Percentiles rank a stretch among this genome's conserved stretches.
Conservation (phyloP, 116 monocot species). For the Trichopus zeylanicus region DNA sequence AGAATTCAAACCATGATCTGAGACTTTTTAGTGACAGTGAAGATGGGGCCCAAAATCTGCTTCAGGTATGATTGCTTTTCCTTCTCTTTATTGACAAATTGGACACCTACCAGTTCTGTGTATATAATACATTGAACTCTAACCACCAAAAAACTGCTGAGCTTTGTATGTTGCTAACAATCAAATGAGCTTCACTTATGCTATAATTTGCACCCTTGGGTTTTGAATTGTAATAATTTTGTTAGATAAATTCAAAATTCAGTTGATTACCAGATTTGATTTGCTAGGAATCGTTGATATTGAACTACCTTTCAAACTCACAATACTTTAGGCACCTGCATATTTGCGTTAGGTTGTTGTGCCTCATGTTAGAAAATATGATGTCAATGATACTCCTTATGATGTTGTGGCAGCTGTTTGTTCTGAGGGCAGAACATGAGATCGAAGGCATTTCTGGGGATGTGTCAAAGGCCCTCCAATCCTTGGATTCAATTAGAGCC, state of each 20-base stretch:
- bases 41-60: constrained; percentile 67
- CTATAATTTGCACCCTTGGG: too few species aligned
- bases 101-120: not conserved
- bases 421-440: constrained; percentile 74
- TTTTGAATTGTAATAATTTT: too few species aligned
- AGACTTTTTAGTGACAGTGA: constrained; percentile 67
- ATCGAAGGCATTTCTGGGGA: constrained; percentile 37
- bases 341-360: too few species aligned
- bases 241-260: too few species aligned
- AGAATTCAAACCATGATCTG: constrained; percentile 65
- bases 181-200: too few species aligned
- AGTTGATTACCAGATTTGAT: too few species aligned
- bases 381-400: not conserved
- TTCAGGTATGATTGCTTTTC: constrained; percentile 45
- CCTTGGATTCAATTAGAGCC: constrained; percentile 38
- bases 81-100: not conserved
- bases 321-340: too few species aligned
- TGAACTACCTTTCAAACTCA: too few species aligned
- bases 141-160: too few species aligned
- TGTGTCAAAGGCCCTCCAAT: constrained; percentile 18
- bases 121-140: not conserved
- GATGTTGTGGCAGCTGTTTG: constrained; percentile 38
- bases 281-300: too few species aligned
- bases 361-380: too few species aligned
- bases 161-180: too few species aligned